Evolutionary conservation across 202 grass and related monocot genomes (phyloP), one percentile per base, ranked within the genome.

Genomic region (Bolboschoenoplectus hybrid): DNA sequence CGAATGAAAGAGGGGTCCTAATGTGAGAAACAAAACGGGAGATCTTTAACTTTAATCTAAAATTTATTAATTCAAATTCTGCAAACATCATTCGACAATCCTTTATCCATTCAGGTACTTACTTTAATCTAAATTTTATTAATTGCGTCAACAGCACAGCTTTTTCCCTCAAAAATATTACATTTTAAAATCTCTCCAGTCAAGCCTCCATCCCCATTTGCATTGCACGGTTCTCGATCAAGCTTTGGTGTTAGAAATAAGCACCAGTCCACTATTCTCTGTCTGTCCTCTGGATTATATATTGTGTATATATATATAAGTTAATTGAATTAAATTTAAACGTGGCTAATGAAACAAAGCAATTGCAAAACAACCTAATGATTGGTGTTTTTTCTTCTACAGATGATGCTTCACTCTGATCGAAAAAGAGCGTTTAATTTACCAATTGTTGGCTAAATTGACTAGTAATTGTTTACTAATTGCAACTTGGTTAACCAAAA

Each of bases 331-430:
- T 61, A 61, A 61, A 26, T 26, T 61, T 74, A 34, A 78, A 78
- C 74, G 51, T 78, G 51, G 35, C 32, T 58, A 57, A 58, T 38
- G 17, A 58, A 78, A 57, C 13, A 57, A 80, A 43, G 39, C 14
- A 80, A 80, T 80, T 80, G 16, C 13, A 44, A 26, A 80, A 80
- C 75, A 80, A n/a, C 1, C 53, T 14, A 80, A 80, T 80, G 36
- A 80, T 80, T 80, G 36, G 43, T 80, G 53, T 74, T 80, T 17
- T 77, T 9, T 10, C 4, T 26, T 67, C 68, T 32, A 1, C 52
- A 79, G 58, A 79, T 79, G 7, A 61, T 80, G 26, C 53, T 58
- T 80, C 75, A 61, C 75, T 9, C 52, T 61, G 17, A 60, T 80
- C 75, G 53, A 61, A 80, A 80, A 61, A 47, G 1, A 7, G 12